Base-by-base conservation (phyloP, 805 yeast species). In the Hanseniaspora vineae region DNA sequence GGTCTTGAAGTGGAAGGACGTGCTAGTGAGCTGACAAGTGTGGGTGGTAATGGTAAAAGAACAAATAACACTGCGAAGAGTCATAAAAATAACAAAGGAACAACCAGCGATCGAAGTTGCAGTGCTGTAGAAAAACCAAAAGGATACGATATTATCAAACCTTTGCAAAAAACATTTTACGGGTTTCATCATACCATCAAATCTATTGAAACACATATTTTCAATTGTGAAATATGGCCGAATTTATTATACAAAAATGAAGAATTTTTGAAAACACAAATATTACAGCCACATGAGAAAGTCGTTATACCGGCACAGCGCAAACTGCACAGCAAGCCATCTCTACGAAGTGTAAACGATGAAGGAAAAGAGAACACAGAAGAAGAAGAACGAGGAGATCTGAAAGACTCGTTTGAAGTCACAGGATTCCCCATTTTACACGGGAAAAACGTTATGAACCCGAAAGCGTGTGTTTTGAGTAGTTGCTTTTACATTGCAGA, bases 201-300 rank as follows among this genome's bases (percentile, higher is more conserved):
- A 6, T 73, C 78, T 0, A 59, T 88, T 10, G 62, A 70, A 50
- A 58, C 61, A 1, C 71, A 79, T 59, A 61, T 85, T 0, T 88
- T 88, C 65, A 89, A 88, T 61, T 85, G 81, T 42, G 55, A 66
- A 5, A 67, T 84, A 2, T 88, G 97, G 97, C 97, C 97, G 5
- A 73, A 83, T 54, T 64, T 74, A 12, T 57, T 63, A 8, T 9
- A 53, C 48, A 10, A 39, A 39, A 8, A 60, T 62, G 19, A 62
- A 62, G 15, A 50, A 49, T 2, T 53, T 71, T 20, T 40, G 31
- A 19, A 40, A 40, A 40, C 14, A 14, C 17, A 6, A 15, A 39
- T 20, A 29, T 18, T 12, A 46, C 50, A 62, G 37, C 55, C 51
- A 37, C 55, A 60, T 35, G 49, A 51, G 37, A 48, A 49, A 17